A percentile compares a stretch with the other conserved stretches of the same genome.
Evolutionary conservation across 2,329 filamentous ascomycete species (phyloP).

Genomic region (Dactylellina sp.): DNA sequence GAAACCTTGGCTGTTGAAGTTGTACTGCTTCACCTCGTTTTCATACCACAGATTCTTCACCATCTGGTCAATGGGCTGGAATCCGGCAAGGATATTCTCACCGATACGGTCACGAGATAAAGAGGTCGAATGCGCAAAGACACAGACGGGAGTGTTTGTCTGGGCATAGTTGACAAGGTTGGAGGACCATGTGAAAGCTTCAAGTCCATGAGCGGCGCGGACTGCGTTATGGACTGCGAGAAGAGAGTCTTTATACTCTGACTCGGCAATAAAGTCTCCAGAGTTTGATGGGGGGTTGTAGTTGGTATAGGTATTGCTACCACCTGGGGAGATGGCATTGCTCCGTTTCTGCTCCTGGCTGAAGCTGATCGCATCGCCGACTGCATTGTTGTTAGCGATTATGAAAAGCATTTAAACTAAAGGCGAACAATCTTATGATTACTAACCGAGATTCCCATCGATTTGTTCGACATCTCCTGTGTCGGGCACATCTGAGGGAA

Average conservation of each 20-base stretch:
- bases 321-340: background rate
- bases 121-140: conserved; percentile 20
- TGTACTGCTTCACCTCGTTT: conserved; percentile 27
- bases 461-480: background rate
- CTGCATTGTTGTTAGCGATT: background rate
- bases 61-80: conserved; percentile 14
- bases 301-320: conserved; percentile 15
- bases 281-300: conserved; percentile 26
- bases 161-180: conserved; percentile 35
- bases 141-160: conserved; percentile 20
- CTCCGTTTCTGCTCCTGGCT: conserved; percentile 8
- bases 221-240: conserved; percentile 30
- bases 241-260: conserved; percentile 27
- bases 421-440: background rate
- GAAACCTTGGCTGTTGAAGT: conserved; percentile 31
- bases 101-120: conserved; percentile 19
- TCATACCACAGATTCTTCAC: conserved; percentile 30
- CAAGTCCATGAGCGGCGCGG: conserved; percentile 20
- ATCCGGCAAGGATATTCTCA: conserved; percentile 27
- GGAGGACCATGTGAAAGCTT: conserved; percentile 21
- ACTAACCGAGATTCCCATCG: background rate
- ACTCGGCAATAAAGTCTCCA: conserved; percentile 22
- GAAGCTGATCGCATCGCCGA: conserved; percentile 20
- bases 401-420: background rate
- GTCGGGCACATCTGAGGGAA: conserved; percentile 2